Evolutionary conservation across 2,329 filamentous ascomycete genomes (phyloP).

Genomic region (Colletotrichum limetticola): DNA sequence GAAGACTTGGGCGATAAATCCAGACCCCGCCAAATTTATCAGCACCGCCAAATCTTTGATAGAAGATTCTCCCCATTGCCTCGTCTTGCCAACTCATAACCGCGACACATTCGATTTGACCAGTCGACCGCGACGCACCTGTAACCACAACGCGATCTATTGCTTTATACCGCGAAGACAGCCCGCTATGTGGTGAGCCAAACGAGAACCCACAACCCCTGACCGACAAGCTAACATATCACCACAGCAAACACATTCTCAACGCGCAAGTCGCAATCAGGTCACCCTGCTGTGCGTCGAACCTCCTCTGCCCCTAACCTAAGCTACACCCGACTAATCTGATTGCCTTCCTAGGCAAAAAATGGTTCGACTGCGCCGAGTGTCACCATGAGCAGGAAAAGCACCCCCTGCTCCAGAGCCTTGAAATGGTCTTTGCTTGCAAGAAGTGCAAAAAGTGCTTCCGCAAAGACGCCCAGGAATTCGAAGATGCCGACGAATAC

Average conservation of each 20-base stretch:
- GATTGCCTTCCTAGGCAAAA: conserved; percentile 69
- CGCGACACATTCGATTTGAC: background rate
- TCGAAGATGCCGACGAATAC: conserved; percentile 98
- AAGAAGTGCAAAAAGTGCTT: conserved; percentile 99
- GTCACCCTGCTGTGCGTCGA: conserved; percentile 86
- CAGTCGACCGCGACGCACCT: background rate
- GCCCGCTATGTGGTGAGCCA: conserved; percentile 50
- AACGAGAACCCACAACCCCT: background rate
- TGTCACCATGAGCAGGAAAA: conserved; percentile 87
- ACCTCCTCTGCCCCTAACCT: background rate
- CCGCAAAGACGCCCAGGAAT: conserved; percentile 90
- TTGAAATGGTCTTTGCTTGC: conserved; percentile 95
- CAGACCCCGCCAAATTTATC: conserved; percentile 36
- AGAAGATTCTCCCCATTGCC: conserved; percentile 15
- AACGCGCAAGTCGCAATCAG: conserved; percentile 98
- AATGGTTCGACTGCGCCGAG: conserved; percentile 99
- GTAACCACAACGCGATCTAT: background rate
- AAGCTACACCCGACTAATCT: conserved; percentile 10
- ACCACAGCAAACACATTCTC: conserved; percentile 89
- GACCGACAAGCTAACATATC: conserved; percentile 13
- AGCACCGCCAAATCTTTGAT: conserved; percentile 30
- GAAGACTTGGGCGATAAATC: conserved; percentile 9
- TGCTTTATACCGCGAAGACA: background rate
- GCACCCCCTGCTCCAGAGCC: conserved; percentile 79
- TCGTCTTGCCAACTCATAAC: background rate